These are phyloP conservation scores for Picea sitchensis DNA, from an alignment of 75 land plant genomes.

Conservation along the genomic window DNA sequence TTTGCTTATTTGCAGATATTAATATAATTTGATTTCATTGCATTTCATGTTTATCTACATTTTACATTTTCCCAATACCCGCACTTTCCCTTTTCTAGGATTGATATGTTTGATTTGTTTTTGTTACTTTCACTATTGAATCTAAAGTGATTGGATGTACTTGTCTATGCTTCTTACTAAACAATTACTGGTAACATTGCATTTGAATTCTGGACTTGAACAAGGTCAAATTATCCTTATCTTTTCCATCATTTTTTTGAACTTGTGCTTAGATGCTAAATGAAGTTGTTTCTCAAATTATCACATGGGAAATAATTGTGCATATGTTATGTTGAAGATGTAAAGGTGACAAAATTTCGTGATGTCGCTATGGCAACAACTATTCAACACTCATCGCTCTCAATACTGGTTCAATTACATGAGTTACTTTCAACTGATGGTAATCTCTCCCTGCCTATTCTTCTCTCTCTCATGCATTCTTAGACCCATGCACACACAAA, in stretches of 20 bases:
- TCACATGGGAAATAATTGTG: not conserved
- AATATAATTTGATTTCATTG: too few relatives aligned
- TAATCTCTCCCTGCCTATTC: not conserved
- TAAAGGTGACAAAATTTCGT: conserved; percentile 11
- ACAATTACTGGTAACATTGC: not conserved
- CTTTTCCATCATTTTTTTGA: not conserved
- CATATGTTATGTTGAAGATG: conserved; percentile 8
- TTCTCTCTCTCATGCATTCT: too few relatives aligned
- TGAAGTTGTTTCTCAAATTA: not conserved
- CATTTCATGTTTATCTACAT: too few relatives aligned
- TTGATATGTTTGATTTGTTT: not conserved
- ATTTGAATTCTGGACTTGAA: not conserved
- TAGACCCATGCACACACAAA: not conserved
- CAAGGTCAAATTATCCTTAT: not conserved
- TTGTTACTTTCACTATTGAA: not conserved
- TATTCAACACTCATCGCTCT: conserved; percentile 5
- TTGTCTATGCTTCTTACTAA: not conserved
- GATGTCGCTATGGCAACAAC: not conserved
- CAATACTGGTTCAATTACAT: not conserved
- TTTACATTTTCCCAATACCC: not conserved
- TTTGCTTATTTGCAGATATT: not conserved
- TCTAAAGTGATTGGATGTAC: too few relatives aligned
- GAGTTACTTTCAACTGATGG: not conserved
- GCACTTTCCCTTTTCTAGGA: not conserved
- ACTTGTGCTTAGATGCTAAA: not conserved